Base-by-base conservation (phyloP, 2,329 filamentous ascomycete genomes). In the Cercospora nicotianae region DNA sequence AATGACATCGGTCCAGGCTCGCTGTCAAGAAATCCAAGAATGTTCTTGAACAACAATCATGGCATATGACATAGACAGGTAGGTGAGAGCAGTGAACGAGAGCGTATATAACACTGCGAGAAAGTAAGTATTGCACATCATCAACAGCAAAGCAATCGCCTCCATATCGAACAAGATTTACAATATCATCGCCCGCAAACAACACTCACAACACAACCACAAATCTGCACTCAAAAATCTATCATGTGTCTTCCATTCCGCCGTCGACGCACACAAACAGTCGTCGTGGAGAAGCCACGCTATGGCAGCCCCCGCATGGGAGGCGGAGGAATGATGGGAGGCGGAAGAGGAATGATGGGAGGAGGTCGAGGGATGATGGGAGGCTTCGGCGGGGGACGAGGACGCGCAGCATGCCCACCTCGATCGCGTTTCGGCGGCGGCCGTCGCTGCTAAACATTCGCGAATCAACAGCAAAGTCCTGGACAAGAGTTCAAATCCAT, bases 1-100 rank as follows among this genome's bases (percentile, higher is more conserved):
- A 36, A 55, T 63, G 45, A 63, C 61, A 63, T 63, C 26, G 61
- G 45, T 55, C 61, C 61, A 62, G 61, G 48, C 42, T 36, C 28
- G 61, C 61, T 13, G 51, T 53, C 39, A 28, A 53, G 42, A 36
- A 20, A n/a, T 53, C 33, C 42, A 45, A 53, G 28, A 20, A 63
- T 28, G 13, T 63, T 39, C 45, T 28, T n/a, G 36, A 48, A 18
- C 31, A 30, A 10, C 20, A 18, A 18, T 16, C 60, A 23, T 48
- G 60, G 60, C 60, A 53, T 13, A 53, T 53, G 48, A 53, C 48
- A 53, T 53, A 30, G 48, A 16, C 48, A 58, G 28, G 28, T 20
- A 20, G 7, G 28, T 4, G 28, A 36, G 12, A 13, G 16, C 18
- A 33, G 55, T 36, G 55, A 6, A 33, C 28, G 55, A 59, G n/a